Conservation (phyloP, 441 rosid species). For the Erodium moschatum region DNA sequence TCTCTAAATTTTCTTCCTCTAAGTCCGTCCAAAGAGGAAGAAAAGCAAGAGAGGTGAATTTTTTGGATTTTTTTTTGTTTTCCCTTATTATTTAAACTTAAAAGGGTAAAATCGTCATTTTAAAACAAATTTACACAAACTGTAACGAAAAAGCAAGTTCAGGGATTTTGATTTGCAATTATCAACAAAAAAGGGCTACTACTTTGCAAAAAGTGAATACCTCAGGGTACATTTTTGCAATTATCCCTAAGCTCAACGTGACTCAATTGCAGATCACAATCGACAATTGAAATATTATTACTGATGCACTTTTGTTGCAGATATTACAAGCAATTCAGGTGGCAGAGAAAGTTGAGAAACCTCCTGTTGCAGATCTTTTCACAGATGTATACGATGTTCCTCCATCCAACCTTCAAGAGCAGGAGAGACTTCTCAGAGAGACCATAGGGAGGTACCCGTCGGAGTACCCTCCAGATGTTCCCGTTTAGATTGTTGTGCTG, state of each 20-base stretch:
- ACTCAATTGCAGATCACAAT: not conserved
- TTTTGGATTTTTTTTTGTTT: too few species aligned
- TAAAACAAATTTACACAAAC: too few species aligned
- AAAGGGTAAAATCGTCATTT: too few species aligned
- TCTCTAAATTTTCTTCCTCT: too few species aligned
- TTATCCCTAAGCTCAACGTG: not conserved
- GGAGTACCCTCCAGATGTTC: constrained; percentile 21
- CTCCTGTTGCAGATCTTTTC: constrained; percentile 21
- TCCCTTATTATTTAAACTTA: too few species aligned
- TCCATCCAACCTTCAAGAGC: constrained; percentile 1
- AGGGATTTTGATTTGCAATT: too few species aligned
- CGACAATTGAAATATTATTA: not conserved
- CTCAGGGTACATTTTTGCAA: too few species aligned
- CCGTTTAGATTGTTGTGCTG: not conserved
- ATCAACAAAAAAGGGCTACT: too few species aligned
- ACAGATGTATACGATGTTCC: constrained; percentile 24
- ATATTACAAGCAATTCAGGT: constrained; percentile 19
- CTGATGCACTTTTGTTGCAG: not conserved
- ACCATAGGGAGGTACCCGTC: constrained; percentile 16
- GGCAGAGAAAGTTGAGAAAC: constrained; percentile 26
- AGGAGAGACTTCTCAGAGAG: constrained; percentile 11
- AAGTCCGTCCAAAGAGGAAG: too few species aligned
- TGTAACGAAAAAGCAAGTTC: too few species aligned
- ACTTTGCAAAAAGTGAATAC: too few species aligned
- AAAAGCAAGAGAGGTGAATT: too few species aligned